A percentile compares a stretch with the other conserved stretches of the same genome.
Conservation (phyloP, 139 green algal genomes). For the Tetratostichococcus sp. region DNA sequence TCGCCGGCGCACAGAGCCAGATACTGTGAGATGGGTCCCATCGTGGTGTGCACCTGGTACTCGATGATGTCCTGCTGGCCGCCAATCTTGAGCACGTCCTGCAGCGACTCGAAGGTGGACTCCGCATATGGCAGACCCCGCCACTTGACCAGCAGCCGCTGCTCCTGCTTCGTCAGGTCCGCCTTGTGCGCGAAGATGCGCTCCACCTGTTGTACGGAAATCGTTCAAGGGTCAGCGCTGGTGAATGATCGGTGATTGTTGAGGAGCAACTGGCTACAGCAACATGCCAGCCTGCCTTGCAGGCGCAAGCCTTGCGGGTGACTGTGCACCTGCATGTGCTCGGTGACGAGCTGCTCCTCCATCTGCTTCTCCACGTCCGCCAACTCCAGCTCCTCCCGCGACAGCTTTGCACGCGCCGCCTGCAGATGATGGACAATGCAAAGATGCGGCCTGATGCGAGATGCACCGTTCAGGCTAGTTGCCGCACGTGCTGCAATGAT, state of each 20-base stretch:
- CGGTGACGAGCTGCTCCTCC: conserved; percentile 77
- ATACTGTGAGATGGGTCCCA: too few relatives aligned
- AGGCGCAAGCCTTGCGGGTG: too few relatives aligned
- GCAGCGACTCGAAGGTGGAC: conserved; percentile 77
- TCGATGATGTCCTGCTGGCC: conserved; percentile 41
- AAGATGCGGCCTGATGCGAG: too few relatives aligned
- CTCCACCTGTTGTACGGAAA: conserved; percentile 42
- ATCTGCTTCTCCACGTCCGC: conserved; percentile 78
- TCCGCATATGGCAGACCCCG: conserved; percentile 86
- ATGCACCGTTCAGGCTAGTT: too few relatives aligned
- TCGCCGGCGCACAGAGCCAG: too few relatives aligned
- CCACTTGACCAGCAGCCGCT: conserved; percentile 82
- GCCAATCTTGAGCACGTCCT: conserved; percentile 36
- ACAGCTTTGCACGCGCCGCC: conserved; percentile 28
- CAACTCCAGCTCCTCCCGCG: conserved; percentile 83
- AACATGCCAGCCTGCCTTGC: too few relatives aligned
- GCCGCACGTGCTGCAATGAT: too few relatives aligned
- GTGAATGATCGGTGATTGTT: too few relatives aligned
- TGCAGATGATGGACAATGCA: background rate
- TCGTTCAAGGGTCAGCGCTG: too few relatives aligned
- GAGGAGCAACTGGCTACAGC: too few relatives aligned
- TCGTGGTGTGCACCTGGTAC: too few relatives aligned
- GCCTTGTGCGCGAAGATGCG: conserved; percentile 41
- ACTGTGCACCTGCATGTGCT: conserved; percentile 56
- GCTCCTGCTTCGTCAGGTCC: conserved; percentile 26